Conservation (phyloP, 345 rosid species). For the Cardamine occulta region DNA sequence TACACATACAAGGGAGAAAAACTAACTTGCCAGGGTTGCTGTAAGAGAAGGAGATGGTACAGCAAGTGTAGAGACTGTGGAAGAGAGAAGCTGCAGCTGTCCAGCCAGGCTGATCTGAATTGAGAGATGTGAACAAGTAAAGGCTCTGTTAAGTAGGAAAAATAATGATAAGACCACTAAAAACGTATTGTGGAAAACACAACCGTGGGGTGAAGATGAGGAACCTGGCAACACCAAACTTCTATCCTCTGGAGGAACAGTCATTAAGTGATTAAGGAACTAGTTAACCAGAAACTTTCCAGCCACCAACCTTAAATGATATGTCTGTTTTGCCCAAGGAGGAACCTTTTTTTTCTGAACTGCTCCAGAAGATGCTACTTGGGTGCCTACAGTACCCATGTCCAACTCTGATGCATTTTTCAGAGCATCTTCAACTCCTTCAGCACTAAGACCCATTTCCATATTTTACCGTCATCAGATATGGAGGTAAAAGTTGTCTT, state of each 20-base stretch:
- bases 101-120: slow-evolving; percentile 81
- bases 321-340: slow-evolving; percentile 44
- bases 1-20: slow-evolving; percentile 34
- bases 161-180: slow-evolving; percentile 16
- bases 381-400: slow-evolving; percentile 38
- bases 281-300: slow-evolving; percentile 29
- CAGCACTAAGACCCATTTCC: slow-evolving; percentile 91
- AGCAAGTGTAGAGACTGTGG: slow-evolving; percentile 88
- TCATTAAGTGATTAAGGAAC: slow-evolving; percentile 21
- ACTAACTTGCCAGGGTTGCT: slow-evolving; percentile 94
- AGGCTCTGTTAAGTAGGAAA: slow-evolving; percentile 22
- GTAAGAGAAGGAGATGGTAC: slow-evolving; percentile 94
- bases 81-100: slow-evolving; percentile 96
- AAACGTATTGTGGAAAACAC: slow-evolving; percentile 18
- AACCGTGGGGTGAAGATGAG: slow-evolving; percentile 34
- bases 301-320: slow-evolving; percentile 69
- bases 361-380: slow-evolving; percentile 39
- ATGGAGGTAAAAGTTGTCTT: slow-evolving; percentile 78
- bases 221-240: slow-evolving; percentile 29
- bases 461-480: slow-evolving; percentile 93
- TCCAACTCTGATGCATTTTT: slow-evolving; percentile 45
- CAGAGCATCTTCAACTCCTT: slow-evolving; percentile 63
- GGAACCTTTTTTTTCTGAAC: slow-evolving; percentile 33
- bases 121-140: slow-evolving; percentile 37
- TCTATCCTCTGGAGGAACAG: slow-evolving; percentile 27